Base-by-base conservation (phyloP, 352 stramenopile genomes). In the Globisporangium sylvaticum region DNA sequence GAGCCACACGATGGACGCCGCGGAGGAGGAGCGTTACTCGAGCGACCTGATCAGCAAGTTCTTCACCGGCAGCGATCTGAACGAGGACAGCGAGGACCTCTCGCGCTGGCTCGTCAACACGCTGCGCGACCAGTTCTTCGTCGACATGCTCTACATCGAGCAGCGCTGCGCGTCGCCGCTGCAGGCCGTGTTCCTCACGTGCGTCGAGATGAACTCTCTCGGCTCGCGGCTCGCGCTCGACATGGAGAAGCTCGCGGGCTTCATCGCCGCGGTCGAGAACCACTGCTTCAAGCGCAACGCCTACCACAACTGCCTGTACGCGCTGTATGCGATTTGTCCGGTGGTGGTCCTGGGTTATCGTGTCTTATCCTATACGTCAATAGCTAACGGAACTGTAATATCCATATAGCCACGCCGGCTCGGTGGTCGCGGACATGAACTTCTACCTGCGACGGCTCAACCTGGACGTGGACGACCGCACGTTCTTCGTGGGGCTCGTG, bases 291-390 rank as follows among this genome's bases (percentile, higher is more conserved):
- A 75, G 37, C 76, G 76, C 42, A 92, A 92, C 64, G 79, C 81
- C 42, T 92, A 90, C 63, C 84, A 92, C 74, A 92, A 92, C 67
- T 76, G 68, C 37, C 63, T 91, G 80, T 88, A 82, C 61, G 78
- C 74, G 12, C 8, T 60, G 34, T 64, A 46, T 18, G 12, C 12
- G 15, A 59, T 4, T 32, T 57, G 22, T 9, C n/a, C n/a, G n/a
- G 14, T 57, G 24, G 50, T 22, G 22, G 14, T n/a, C 39, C 15
- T 46, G 37, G 37, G 12, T 20, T 44, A 5, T 44, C 14, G 10
- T 44, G 20, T 44, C 37, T 4, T 44, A 44, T 46, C 34, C 34
- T 5, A 9, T 14, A 20, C 12, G 39, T n/a, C 14, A 5, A 22
- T 37, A 31, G 24, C 14, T 22, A 32, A n/a, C 25, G 37, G 27